Evolutionary conservation across 2,329 filamentous ascomycete genomes (phyloP), one percentile per base, ranked within the genome.

Genomic region (Beauveria caledonica): DNA sequence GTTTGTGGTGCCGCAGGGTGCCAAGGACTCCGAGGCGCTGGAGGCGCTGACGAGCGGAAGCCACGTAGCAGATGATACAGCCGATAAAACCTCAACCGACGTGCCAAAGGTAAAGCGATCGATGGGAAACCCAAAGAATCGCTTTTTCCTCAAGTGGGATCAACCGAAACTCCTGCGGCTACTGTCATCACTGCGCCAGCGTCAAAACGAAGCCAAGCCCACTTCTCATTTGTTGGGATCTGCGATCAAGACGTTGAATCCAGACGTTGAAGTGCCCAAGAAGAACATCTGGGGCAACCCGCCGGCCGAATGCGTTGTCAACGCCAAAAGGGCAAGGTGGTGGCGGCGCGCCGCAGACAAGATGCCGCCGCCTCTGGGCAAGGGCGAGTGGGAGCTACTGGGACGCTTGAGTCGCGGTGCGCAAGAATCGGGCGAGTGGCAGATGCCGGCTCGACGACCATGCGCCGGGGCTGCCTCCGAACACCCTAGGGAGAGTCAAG

Each of bases 331-430:
- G 51, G 77, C 73, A 29, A 73, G 70, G 23, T 80, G 78, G 72
- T 87, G 81, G 79, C 76, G 70, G 42, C 60, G 60, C 4, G 66
- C 74, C 17, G 71, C 78, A 1, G 68, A 75, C 13, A 80, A 78
- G 62, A 63, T 84, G 7, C 71, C 83, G 65, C 80, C 82, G n/a
- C 85, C 85, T 0, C 61, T 87, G 17, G 75, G 76, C 7, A 71
- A 68, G 29, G 72, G 73, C 19, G 82, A 86, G 66, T 87, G 83
- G 83, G 75, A 85, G 15, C 67, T 77, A 15, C 69, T 87, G n/a
- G 70, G 70, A n/a, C 69, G 71, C 25, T 65, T 87, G 40, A 75
- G 75, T 3, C 63, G 66, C 8, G 83, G 79, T 1, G 70, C 71
- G 27, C 75, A 75, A 10, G 68, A 67, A 52, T 55, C 62, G 21